Evolutionary conservation across 495 filamentous ascomycete genomes (phyloP).

Genomic region (Rostrohypoxylon terebratum): DNA sequence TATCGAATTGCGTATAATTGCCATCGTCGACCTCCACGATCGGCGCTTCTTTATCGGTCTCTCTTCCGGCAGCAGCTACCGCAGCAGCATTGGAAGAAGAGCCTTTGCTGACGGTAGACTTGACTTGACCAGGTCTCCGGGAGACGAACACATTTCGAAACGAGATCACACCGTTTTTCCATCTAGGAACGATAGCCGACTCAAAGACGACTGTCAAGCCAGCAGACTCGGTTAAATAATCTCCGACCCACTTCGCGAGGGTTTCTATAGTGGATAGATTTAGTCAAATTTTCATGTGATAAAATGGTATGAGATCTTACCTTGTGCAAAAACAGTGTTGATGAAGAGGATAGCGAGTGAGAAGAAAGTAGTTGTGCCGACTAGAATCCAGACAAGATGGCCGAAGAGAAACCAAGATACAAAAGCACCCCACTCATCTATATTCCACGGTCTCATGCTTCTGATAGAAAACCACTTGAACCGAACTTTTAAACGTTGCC

Average conservation of each 20-base stretch:
- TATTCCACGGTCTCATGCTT: constrained; percentile 93
- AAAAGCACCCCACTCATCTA: constrained; percentile 93
- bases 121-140: constrained; percentile 82
- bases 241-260: constrained; percentile 89
- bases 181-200: constrained; percentile 95
- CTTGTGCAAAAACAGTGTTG: constrained; percentile 97
- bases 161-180: constrained; percentile 92
- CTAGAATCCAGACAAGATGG: constrained; percentile 91
- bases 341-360: constrained; percentile 87
- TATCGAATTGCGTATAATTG: constrained; percentile 97
- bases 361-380: constrained; percentile 98
- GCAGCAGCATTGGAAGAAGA: constrained; percentile 88
- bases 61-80: constrained; percentile 80
- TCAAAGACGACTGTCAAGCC: constrained; percentile 98
- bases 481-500: constrained; percentile 87
- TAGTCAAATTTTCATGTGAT: not conserved
- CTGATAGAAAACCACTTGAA: constrained; percentile 99
- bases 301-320: constrained; percentile 55
- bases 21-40: constrained; percentile 79
- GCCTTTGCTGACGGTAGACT: constrained; percentile 88
- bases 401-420: constrained; percentile 95
- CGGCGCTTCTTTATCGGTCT: constrained; percentile 53
- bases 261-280: constrained; percentile 71
- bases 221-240: constrained; percentile 94
- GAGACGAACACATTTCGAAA: constrained; percentile 98